Evolutionary conservation across 805 yeast species (phyloP).

Genomic region (Candida xyloterini): DNA sequence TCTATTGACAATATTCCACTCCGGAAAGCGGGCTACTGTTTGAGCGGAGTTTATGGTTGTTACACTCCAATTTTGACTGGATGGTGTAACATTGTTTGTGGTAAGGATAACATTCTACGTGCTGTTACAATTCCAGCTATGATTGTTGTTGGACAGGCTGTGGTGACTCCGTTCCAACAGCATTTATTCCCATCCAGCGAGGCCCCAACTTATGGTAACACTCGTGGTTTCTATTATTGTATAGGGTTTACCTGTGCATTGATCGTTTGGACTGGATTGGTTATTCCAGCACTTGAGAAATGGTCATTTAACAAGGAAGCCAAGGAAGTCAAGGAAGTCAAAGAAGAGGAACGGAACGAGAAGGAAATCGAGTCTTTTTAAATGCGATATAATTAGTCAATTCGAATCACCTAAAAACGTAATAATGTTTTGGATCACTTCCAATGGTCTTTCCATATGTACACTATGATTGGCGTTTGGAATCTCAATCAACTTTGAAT

Average conservation of each 20-base stretch:
- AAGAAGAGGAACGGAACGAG: neutral
- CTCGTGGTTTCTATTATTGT: conserved; percentile 28
- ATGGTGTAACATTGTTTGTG: conserved; percentile 60
- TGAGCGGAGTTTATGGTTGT: conserved; percentile 35
- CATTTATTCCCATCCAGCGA: conserved; percentile 32
- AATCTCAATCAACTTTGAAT: conserved; percentile 15
- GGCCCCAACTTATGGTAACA: conserved; percentile 29
- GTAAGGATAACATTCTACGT: conserved; percentile 24
- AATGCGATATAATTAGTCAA: neutral
- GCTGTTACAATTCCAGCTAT: conserved; percentile 28
- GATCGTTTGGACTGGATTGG: conserved; percentile 23
- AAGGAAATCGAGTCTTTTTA: neutral
- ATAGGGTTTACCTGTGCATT: conserved; percentile 25
- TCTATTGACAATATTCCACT: conserved; percentile 12
- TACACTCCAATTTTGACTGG: conserved; percentile 61
- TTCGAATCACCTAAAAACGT: conserved; percentile 2
- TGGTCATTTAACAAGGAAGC: conserved; percentile 8
- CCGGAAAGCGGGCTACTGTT: conserved; percentile 25
- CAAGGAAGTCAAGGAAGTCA: conserved; percentile 5
- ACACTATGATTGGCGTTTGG: conserved; percentile 24
- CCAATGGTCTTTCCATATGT: conserved; percentile 19
- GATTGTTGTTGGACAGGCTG: conserved; percentile 26
- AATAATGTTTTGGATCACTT: conserved; percentile 11
- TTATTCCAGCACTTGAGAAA: conserved; percentile 23
- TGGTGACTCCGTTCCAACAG: conserved; percentile 31